phyloP scores from a whole-genome alignment of 129 eudicot genomes.

The carrot (Daucus carota) region DNA sequence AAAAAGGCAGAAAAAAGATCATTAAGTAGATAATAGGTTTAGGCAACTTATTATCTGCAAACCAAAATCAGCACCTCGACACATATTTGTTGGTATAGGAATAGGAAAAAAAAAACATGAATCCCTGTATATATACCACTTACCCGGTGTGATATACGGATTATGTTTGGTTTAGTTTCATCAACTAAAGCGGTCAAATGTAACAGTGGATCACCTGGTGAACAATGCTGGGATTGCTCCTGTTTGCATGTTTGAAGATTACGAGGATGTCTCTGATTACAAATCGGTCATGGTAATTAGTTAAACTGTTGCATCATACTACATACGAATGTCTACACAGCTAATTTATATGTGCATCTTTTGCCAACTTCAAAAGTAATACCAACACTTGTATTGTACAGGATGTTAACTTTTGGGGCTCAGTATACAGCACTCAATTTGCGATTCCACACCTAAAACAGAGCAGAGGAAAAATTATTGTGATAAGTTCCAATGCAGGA shows the following conservation, averaged over 20 bases:
- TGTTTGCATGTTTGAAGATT: slow-evolving; percentile 42
- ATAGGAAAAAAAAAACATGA: no score
- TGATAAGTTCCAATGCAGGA: slow-evolving; percentile 39
- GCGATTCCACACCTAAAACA: slow-evolving; percentile 54
- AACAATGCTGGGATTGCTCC: slow-evolving; percentile 55
- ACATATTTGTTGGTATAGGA: no score
- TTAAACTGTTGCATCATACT: background rate
- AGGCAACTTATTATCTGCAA: no score
- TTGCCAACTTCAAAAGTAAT: background rate
- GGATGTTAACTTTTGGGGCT: slow-evolving; percentile 80
- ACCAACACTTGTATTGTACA: slow-evolving; percentile 6
- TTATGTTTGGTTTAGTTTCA: background rate
- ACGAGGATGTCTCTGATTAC: slow-evolving; percentile 27
- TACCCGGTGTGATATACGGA: background rate
- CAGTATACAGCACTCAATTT: slow-evolving; percentile 44
- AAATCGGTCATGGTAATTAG: slow-evolving; percentile 47
- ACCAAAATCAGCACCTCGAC: no score
- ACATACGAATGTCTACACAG: background rate
- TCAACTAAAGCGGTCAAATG: background rate
- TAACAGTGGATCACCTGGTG: slow-evolving; percentile 67
- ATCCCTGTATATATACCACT: no score
- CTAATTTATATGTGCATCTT: background rate
- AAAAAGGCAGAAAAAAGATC: no score
- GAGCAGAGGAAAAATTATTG: slow-evolving; percentile 52
- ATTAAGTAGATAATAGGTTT: no score